These are phyloP conservation scores for Amanita muscaria DNA, from an alignment of 768 basidiomycete species.

Conservation along the genomic window DNA sequence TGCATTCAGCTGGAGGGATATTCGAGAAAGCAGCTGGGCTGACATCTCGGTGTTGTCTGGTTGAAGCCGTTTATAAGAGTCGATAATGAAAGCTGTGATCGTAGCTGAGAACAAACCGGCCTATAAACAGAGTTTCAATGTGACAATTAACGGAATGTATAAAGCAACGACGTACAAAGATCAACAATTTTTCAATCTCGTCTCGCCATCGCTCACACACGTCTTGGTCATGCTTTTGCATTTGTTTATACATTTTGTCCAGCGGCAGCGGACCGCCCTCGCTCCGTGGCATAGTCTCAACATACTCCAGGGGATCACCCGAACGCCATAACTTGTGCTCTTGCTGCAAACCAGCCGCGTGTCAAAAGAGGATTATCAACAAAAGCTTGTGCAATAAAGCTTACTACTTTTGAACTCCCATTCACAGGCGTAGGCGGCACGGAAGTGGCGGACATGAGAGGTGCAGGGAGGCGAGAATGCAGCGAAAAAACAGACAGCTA, in stretches of 20 bases:
- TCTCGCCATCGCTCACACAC: neutral
- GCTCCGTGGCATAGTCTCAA: too few relatives aligned
- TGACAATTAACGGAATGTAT: neutral
- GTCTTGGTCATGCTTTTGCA: neutral
- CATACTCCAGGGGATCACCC: too few relatives aligned
- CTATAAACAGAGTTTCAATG: neutral
- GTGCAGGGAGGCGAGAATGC: too few relatives aligned
- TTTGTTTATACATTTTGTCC: neutral
- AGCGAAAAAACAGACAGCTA: too few relatives aligned
- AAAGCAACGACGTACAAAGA: conserved; percentile 10
- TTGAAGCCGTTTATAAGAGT: conserved; percentile 15
- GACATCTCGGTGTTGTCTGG: conserved; percentile 9
- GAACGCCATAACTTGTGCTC: too few relatives aligned
- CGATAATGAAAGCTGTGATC: conserved; percentile 17
- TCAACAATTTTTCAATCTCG: conserved; percentile 11
- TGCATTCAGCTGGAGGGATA: conserved; percentile 6
- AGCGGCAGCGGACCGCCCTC: too few relatives aligned
- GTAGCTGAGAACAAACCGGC: conserved; percentile 18
- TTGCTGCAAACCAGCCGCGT: too few relatives aligned
- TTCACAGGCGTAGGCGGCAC: too few relatives aligned
- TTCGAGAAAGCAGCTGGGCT: conserved; percentile 3
- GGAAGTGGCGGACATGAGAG: too few relatives aligned
- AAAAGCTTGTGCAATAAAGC: too few relatives aligned
- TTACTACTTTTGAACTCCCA: too few relatives aligned
- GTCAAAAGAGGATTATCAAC: too few relatives aligned